phyloP scores from a whole-genome alignment of 106 monocot genomes.

The Platanthera zijinensis region DNA sequence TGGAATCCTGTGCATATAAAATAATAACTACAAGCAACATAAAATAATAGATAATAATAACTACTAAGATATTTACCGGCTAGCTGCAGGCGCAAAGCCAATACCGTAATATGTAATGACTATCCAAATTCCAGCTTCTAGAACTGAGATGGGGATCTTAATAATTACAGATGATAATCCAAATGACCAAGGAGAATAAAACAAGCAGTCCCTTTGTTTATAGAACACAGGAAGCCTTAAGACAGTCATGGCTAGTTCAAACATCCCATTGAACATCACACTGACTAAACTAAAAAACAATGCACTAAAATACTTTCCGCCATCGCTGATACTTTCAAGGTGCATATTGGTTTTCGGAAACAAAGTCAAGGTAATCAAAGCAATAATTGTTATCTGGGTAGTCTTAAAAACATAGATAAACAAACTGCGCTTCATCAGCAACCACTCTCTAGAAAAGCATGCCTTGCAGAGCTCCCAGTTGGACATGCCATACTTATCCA shows the following conservation, averaged over 20 bases:
- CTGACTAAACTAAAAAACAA: constrained; percentile 15
- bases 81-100: constrained; percentile 11
- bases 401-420: constrained; percentile 14
- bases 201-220: constrained; percentile 19
- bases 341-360: constrained; percentile 14
- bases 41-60: neutral
- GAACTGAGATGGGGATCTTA: constrained; percentile 19
- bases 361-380: constrained; percentile 14
- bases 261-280: constrained; percentile 14
- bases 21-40: neutral
- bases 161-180: constrained; percentile 12
- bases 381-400: constrained; percentile 10
- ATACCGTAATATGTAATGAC: constrained; percentile 20
- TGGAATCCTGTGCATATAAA: neutral
- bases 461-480: constrained; percentile 24
- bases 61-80: neutral
- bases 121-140: constrained; percentile 25
- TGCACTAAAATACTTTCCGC: constrained; percentile 7
- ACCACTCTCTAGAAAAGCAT: constrained; percentile 14
- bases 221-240: constrained; percentile 18
- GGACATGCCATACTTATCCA: constrained; percentile 5
- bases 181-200: constrained; percentile 28
- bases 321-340: constrained; percentile 4
- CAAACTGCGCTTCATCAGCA: constrained; percentile 19
- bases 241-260: constrained; percentile 17